Percentiles rank a stretch among this genome's conserved stretches.
Conservation (phyloP, 768 basidiomycete genomes). For the Suillus fuscotomentosus region DNA sequence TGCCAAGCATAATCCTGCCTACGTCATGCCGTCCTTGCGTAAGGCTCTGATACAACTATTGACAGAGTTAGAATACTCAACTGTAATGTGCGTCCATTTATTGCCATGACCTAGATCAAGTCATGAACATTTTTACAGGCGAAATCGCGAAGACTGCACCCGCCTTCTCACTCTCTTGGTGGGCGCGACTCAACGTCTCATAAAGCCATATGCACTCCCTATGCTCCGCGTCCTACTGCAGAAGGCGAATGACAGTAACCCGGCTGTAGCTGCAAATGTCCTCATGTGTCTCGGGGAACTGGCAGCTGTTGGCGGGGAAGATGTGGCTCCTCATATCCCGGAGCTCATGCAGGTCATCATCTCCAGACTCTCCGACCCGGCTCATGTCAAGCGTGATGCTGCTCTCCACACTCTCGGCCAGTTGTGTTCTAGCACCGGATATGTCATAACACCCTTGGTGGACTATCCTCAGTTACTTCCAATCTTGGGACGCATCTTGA, state of each 20-base stretch:
- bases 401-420: conserved; percentile 94
- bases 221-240: conserved; percentile 91
- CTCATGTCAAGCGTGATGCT: conserved; percentile 87
- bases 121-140: conserved; percentile 40
- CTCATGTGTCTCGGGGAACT: conserved; percentile 94
- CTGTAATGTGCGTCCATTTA: conserved; percentile 62
- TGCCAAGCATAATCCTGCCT: conserved; percentile 94
- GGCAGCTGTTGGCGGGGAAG: conserved; percentile 90
- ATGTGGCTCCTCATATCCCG: conserved; percentile 77
- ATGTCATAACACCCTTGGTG: conserved; percentile 86
- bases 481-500: conserved; percentile 78
- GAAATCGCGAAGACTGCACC: conserved; percentile 90
- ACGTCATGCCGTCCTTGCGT: conserved; percentile 96
- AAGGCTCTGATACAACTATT: conserved; percentile 95
- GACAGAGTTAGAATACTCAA: conserved; percentile 96
- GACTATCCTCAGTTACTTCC: conserved; percentile 92
- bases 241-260: conserved; percentile 83
- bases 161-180: conserved; percentile 86
- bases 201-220: conserved; percentile 93
- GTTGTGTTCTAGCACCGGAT: conserved; percentile 93
- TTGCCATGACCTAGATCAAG: not conserved
- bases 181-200: conserved; percentile 87
- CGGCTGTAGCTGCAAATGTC: conserved; percentile 89
- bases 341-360: conserved; percentile 92
- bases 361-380: conserved; percentile 84